Base-by-base conservation (phyloP, 169 alveolate genomes). In the Cryptosporidium parvum region DNA sequence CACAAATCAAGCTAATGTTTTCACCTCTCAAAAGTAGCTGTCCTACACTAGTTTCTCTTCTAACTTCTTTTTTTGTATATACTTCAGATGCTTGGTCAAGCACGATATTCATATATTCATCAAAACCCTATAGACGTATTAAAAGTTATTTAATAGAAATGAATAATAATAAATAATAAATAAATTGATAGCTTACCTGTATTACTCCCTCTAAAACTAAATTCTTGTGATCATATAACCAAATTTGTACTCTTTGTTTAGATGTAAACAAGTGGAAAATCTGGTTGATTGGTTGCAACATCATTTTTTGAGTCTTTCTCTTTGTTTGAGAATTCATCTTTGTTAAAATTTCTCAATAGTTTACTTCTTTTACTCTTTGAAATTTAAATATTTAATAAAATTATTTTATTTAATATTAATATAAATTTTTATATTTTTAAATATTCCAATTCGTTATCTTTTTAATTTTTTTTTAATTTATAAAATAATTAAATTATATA, bases 101-200 rank as follows among this genome's bases (percentile, higher is more conserved):
- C 23, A 97, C 99, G 94, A 97, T 93, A 91, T 97, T 97, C 99
- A 97, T 97, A 87, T 96, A 97, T 92, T 97, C 99, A 84, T 97
- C 99, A 70, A 97, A 97, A 0, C 99, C 99, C 98, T 96, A 75
- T 12, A 68, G 5, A 42, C 29, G 14, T n/a, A 68, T 59, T 23
- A 7, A 56, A 23, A 26, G 8, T 10, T 29, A 21, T 39, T 42
- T 61, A n/a, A 31, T 8, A 10, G 6, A 12, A 56, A 1, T 52
- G 9, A 44, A 39, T 35, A n/a, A 26, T 26, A 26, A 26, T 26
- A 23, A 23, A 23, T 23, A 23, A 23, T 23, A 26, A 26, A 26
- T 26, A 26, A 26, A 26, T 29, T 2, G 3, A 42, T 3, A 18
- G 73, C 96, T 86, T 70, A 95, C 98, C 91, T 95, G 86, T 69